Conservation (phyloP, 2,329 filamentous ascomycete genomes). For the Lomentospora prolificans region DNA sequence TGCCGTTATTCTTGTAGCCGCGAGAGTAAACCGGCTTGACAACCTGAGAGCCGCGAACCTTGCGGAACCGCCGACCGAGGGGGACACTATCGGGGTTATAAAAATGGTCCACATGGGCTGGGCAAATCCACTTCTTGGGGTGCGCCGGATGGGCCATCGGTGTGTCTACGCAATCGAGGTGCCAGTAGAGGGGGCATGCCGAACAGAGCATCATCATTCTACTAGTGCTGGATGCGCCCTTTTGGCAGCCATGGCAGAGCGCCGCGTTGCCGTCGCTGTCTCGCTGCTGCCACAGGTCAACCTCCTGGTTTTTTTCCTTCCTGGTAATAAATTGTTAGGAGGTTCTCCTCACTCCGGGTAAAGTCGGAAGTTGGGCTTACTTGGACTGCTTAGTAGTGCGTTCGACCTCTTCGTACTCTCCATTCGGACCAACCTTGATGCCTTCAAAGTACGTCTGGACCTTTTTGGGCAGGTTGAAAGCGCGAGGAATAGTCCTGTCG, state of each 20-base stretch:
- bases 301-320: conserved; percentile 49
- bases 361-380: too few species aligned
- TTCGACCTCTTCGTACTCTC: conserved; percentile 66
- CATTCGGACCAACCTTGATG: conserved; percentile 64
- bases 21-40: conserved; percentile 47
- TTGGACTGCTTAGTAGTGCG: conserved; percentile 47
- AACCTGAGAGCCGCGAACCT: conserved; percentile 42
- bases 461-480: conserved; percentile 61
- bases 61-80: conserved; percentile 51
- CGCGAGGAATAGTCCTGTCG: conserved; percentile 58
- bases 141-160: conserved; percentile 71
- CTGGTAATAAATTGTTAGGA: conserved; percentile 27
- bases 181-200: conserved; percentile 73
- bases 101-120: conserved; percentile 73
- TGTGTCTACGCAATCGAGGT: conserved; percentile 84
- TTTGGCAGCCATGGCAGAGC: conserved; percentile 67
- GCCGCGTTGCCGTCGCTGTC: conserved; percentile 66
- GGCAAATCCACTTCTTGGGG: conserved; percentile 76
- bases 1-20: conserved; percentile 60
- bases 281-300: conserved; percentile 58
- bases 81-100: conserved; percentile 45
- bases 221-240: conserved; percentile 45
- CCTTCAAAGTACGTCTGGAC: conserved; percentile 71
- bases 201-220: conserved; percentile 80
- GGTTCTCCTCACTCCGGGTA: too few species aligned